A percentile compares a stretch with the other conserved stretches of the same genome.
Conservation (phyloP, 192 early-diverging fungal species). For the Backusella parvicylindrica region DNA sequence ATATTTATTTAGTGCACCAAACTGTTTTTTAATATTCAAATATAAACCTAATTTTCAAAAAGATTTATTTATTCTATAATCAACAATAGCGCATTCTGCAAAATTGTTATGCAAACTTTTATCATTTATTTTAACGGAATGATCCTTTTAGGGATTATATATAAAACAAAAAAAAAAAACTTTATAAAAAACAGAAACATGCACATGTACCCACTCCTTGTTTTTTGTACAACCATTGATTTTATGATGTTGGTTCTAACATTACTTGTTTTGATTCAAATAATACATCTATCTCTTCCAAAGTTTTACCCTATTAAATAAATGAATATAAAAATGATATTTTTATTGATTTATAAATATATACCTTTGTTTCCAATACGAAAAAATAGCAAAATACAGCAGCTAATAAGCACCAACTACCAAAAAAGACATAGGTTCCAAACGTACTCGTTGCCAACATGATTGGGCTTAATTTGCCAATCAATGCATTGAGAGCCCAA, state of each 20-base stretch:
- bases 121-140: neutral
- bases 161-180: neutral
- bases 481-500: constrained; percentile 59
- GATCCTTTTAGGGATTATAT: neutral
- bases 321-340: neutral
- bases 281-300: constrained; percentile 85
- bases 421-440: constrained; percentile 68
- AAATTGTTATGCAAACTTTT: neutral
- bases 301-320: constrained; percentile 56
- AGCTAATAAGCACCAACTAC: constrained; percentile 49
- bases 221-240: neutral
- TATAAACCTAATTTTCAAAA: neutral
- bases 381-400: constrained; percentile 59
- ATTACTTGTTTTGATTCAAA: neutral
- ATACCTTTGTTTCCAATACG: constrained; percentile 65
- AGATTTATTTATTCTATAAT: neutral
- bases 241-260: neutral
- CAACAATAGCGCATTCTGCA: neutral
- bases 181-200: neutral
- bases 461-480: constrained; percentile 51
- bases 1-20: neutral
- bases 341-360: neutral
- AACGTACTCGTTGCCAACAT: constrained; percentile 45
- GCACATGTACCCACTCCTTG: neutral
- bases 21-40: neutral